These are phyloP conservation scores for Pseudogymnoascus sp. DNA, from an alignment of 2,329 filamentous ascomycete genomes.

Conservation along the genomic window DNA sequence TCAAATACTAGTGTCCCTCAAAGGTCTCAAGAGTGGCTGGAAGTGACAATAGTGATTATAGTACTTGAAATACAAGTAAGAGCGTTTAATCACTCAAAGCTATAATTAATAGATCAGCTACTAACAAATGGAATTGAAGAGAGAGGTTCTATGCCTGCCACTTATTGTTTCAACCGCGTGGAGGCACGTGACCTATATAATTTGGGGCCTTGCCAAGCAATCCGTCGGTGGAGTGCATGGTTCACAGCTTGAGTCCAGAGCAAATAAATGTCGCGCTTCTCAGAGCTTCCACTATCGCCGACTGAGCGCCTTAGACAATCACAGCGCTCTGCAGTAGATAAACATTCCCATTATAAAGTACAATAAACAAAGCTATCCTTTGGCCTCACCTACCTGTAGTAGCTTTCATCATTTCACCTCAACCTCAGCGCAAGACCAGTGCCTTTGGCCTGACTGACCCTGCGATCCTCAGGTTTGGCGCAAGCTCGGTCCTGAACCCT, in stretches of 20 bases:
- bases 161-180: too few relatives aligned
- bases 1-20: too few relatives aligned
- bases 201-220: background rate
- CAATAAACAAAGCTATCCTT: background rate
- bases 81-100: too few relatives aligned
- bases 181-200: background rate
- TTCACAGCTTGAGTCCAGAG: background rate
- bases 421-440: background rate
- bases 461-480: conserved; percentile 7
- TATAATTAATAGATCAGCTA: too few relatives aligned
- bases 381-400: background rate
- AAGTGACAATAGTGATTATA: too few relatives aligned
- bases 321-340: conserved; percentile 4
- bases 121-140: too few relatives aligned
- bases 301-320: background rate
- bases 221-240: background rate
- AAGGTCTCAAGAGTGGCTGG: too few relatives aligned
- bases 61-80: too few relatives aligned
- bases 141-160: too few relatives aligned
- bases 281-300: background rate
- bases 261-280: conserved; percentile 4
- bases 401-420: background rate
- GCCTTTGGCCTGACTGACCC: background rate
- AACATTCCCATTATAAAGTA: background rate
- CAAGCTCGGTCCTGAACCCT: background rate